Base-by-base conservation (phyloP, 352 stramenopile species). In the Globisporangium alternatum region DNA sequence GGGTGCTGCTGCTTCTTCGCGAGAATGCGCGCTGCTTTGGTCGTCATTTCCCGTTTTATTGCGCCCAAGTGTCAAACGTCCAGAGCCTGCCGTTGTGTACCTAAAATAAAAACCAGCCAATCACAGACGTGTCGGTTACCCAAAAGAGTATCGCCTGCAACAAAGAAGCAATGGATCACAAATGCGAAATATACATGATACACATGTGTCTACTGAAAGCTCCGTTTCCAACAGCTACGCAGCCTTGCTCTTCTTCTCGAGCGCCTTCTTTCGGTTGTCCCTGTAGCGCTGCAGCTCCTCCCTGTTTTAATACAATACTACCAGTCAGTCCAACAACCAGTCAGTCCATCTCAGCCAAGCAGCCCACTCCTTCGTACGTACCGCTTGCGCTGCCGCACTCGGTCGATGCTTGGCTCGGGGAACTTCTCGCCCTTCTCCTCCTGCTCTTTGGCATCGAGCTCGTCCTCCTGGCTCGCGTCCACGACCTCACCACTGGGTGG, bases 261-360 rank as follows among this genome's bases (percentile, higher is more conserved):
- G 64, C 30, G 74, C 71, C 65, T 90, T 91, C 62, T 76, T 74
- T 33, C 80, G 67, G 48, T 68, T 73, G 19, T 88, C 76, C 22
- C 78, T 74, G 70, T 92, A 93, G 56, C 80, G 77, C 47, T 72
- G 69, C 31, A 93, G 72, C 56, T 91, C 83, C 56, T 93, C 84
- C 21, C 76, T 88, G 53, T 61, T 22, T 5, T 35, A 39, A 30
- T 3, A 9, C 44, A 25, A 5, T 39, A 56, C 9, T 33, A 52
- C 15, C 39, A 67, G 17, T 47, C 28, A 41, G 21, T 48, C 62
- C 22, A 55, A 45, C 1, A n/a, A 39, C 2, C 4, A 31, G 25
- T 28, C 6, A 43, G 15, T 28, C 28, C 15, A 28, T 7, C n/a
- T 22, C 51, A 56, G 5, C 51, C 19, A 55, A 15, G 25, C 25